Evolutionary conservation across 179 eudicot genomes (phyloP), one percentile per base, ranked within the genome.

Genomic region (Beta corolliflora): DNA sequence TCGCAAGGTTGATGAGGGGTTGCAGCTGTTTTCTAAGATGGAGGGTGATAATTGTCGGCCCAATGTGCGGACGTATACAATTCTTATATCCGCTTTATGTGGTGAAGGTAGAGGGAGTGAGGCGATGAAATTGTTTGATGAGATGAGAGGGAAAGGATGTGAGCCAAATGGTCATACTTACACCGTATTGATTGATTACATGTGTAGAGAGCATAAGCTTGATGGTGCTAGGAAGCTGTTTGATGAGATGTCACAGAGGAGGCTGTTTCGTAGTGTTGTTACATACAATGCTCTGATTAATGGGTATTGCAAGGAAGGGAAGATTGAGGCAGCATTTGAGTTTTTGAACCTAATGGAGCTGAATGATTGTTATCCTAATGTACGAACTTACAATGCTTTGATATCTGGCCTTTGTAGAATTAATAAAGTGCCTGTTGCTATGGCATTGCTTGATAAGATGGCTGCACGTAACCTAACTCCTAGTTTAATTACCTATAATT

Each of bases 131-230:
- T 85, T 93, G 80, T 87, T 90, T 45, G 73, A 86, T 58, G 89
- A 93, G 84, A 93, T 93, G 95, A 71, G 50, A 5, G 86, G 80
- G 79, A 91, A 84, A 83, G 93, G 92, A 15, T 91, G 94, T 73
- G 83, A 82, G 86, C 93, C 97, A 10, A 90, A 93, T 84, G 88
- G 80, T 71, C 93, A 91, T 81, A 93, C 97, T 53, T 93, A 90
- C 77, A 93, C 94, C 7, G 93, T 88, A 19, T 80, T 93, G 45
- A 89, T 93, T 77, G 90, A 90, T 75, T 82, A 86, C 74, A n/a
- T 85, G 78, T 93, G 92, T 77, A 93, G 86, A 79, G 90, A 86
- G 58, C 83, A 72, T n/a, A 89, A 87, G 89, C 78, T 91, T 63
- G 85, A 86, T 77, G 87, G 90, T 83, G 97, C 90, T 5, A 86